Evolutionary conservation across 345 rosid species (phyloP).

Genomic region (Gynandropsis gynandra): DNA sequence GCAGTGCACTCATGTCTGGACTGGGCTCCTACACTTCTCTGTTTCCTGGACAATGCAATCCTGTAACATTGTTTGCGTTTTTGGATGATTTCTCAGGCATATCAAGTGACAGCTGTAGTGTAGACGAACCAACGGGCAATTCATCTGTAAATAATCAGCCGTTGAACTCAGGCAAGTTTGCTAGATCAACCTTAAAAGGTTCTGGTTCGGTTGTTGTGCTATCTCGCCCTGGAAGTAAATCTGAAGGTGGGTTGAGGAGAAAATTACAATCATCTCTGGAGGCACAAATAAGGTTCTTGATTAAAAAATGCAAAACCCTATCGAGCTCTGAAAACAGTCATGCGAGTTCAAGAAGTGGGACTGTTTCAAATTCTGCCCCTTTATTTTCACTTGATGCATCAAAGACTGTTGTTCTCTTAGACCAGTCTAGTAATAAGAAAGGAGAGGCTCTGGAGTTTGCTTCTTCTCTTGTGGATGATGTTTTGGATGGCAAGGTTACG

Average conservation of each 20-base stretch:
- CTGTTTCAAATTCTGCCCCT: constrained; percentile 49
- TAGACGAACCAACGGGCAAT: constrained; percentile 44
- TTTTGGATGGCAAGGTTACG: constrained; percentile 63
- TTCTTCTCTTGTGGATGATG: constrained; percentile 59
- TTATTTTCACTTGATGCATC: constrained; percentile 75
- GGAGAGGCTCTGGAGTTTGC: constrained; percentile 71
- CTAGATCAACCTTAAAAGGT: constrained; percentile 48
- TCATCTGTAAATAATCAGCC: constrained; percentile 35
- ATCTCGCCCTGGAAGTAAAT: constrained; percentile 67
- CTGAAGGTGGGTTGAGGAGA: constrained; percentile 67
- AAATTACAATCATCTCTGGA: constrained; percentile 73
- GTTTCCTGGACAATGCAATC: constrained; percentile 80
- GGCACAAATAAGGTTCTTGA: constrained; percentile 66
- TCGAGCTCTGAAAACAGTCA: constrained; percentile 50
- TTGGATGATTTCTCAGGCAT: constrained; percentile 56
- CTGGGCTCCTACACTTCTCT: constrained; percentile 55
- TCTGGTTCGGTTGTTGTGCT: constrained; percentile 71
- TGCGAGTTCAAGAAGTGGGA: constrained; percentile 53
- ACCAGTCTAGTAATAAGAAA: constrained; percentile 35
- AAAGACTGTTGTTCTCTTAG: constrained; percentile 61
- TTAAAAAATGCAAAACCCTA: constrained; percentile 69
- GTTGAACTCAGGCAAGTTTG: constrained; percentile 36
- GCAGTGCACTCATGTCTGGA: constrained; percentile 60
- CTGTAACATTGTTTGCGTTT: constrained; percentile 61
- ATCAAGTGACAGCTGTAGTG: constrained; percentile 27